Evolutionary conservation across 116 monocot species (phyloP), one percentile per base, ranked within the genome.

Genomic region (Papilionanthe hybrid): DNA sequence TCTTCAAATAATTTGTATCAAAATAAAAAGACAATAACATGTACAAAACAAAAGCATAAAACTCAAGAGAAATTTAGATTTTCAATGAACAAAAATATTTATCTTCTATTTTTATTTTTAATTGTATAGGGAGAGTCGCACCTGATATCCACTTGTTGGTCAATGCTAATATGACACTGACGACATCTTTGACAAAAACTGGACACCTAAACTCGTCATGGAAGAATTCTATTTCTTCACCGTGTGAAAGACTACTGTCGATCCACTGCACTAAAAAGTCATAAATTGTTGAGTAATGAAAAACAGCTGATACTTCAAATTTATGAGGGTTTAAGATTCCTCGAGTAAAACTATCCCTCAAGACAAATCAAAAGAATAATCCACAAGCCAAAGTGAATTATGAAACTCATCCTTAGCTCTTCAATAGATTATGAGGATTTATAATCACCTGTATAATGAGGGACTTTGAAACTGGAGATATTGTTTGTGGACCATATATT

Each of bases 201-300:
- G 96, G 94, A 78, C 94, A 96, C 15, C 96, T 90, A 76, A 87
- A 92, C 77, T 96, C 96, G 83, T 96, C 92, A 80, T 85, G 82
- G 79, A 94, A 96, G 85, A 96, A 94, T 41, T 94, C 89, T 86
- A 89, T 89, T 88, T 92, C 86, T 19, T 84, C 81, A 30, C 88
- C 79, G 37, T 78, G 71, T 75, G 89, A 88, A 76, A 96, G 87
- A 56, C 84, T 82, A 75, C 72, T 72, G 55, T 96, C 91, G 48
- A 96, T 96, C 96, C 92, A 96, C 96, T 96, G 82, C 88, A 89
- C 8, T 30, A 85, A 27, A 82, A 41, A 79, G 19, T 43, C 56
- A 75, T 42, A 81, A 56, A 72, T 72, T 72, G 17, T 20, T 20
- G 30, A 68, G 68, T 30, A 68, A 32, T 68, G 30, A 68, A 68